These are phyloP conservation scores for Cenchrus americanus DNA, from an alignment of 176 grass and related monocot species.

Conservation along the genomic window DNA sequence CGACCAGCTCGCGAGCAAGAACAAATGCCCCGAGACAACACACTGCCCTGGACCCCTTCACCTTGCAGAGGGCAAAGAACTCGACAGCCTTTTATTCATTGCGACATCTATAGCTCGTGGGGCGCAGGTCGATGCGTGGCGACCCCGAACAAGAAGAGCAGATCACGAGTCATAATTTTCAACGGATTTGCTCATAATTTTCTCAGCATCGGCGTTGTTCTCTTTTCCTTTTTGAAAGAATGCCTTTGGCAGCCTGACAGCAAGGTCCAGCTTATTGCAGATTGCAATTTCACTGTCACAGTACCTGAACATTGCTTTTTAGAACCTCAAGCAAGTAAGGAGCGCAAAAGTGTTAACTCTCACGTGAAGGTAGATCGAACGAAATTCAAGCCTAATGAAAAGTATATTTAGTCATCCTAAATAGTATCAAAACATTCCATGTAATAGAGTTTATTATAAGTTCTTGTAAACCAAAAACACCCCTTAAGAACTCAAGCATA, in stretches of 20 bases:
- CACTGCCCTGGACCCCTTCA: not conserved
- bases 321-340: not conserved
- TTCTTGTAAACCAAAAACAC: too few relatives aligned
- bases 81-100: constrained; percentile 20
- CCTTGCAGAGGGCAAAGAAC: not conserved
- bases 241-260: not conserved
- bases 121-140: constrained; percentile 13
- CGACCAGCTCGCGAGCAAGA: constrained; percentile 9
- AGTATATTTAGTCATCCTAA: too few relatives aligned
- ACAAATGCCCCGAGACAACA: constrained; percentile 32
- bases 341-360: too few relatives aligned
- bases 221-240: too few relatives aligned
- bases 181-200: not conserved
- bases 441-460: too few relatives aligned
- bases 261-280: not conserved
- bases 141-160: not conserved
- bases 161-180: not conserved
- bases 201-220: not conserved
- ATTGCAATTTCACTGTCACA: not conserved
- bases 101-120: constrained; percentile 23
- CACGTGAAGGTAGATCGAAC: too few relatives aligned
- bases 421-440: too few relatives aligned
- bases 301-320: not conserved
- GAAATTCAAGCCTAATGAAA: too few relatives aligned
- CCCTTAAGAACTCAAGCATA: too few relatives aligned